Base-by-base conservation (phyloP, 1,139 yeast species). In the Blastobotrys indianensis region DNA sequence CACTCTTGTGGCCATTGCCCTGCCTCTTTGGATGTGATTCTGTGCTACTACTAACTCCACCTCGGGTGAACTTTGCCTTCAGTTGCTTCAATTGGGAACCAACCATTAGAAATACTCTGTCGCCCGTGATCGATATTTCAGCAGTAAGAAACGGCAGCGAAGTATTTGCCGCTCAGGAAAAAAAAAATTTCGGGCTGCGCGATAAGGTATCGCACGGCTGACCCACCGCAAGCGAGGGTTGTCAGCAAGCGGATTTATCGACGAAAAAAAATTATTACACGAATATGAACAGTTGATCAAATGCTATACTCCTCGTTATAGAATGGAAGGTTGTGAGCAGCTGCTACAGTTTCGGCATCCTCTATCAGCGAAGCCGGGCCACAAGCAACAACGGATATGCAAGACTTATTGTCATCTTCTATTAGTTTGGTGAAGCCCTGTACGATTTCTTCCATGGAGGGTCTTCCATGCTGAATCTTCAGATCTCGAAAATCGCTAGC, bases 11-110 rank as follows among this genome's bases (percentile, higher is more conserved):
- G 65, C 48, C 68, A 50, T 68, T 70, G 43, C 66, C 65, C 44
- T 68, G 70, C 55, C 74, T 78, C 58, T 74, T 75, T 57, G 72
- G 73, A 57, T 75, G 82, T 37, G 72, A 65, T 55, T 84, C 83
- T 28, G 90, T 77, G 61, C 83, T 94, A 0, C 95, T 95, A 16
- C 86, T 82, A 39, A 88, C 73, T 1, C 96, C 96, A 50, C 82
- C 79, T 47, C 79, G 76, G 62, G 82, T 82, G 48, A 88, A 70
- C 4, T 88, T 80, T 44, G 80, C 90, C 59, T 83, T 86, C 48
- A 88, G 74, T 69, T 80, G 80, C 63, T 87, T 88, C 53, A 88
- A 72, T 69, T 88, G 97, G 15, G 96, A 85, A 3, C 20, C 20
- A 2, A 20, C 41, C 45, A 42, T 42, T 20, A 4, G 25, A 20